Percentiles rank a stretch among this genome's conserved stretches.
Conservation (phyloP, 1,139 yeast genomes). For the Blastobotrys indianensis region DNA sequence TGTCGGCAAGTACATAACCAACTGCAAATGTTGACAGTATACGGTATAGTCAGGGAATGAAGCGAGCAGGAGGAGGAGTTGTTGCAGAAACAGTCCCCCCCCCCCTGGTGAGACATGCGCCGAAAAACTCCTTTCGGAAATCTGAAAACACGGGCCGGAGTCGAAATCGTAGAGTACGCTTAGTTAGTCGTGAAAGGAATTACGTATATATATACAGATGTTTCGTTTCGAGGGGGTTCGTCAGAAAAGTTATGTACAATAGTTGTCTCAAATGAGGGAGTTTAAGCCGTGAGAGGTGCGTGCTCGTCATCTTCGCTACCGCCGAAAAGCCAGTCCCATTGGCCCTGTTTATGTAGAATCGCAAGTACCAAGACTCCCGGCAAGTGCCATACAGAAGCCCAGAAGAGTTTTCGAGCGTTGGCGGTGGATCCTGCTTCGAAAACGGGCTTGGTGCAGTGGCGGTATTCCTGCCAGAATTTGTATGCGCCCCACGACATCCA, state of each 20-base stretch:
- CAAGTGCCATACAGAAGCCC: constrained; percentile 93
- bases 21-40: too few relatives aligned
- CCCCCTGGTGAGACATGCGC: neutral
- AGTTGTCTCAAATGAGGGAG: neutral
- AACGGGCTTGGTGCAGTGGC: constrained; percentile 21
- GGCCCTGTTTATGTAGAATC: constrained; percentile 90
- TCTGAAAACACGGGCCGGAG: neutral
- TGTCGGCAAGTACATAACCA: constrained; percentile 8
- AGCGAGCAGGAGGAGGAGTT: too few relatives aligned
- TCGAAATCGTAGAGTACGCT: too few relatives aligned
- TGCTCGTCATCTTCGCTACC: constrained; percentile 14
- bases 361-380: constrained; percentile 88
- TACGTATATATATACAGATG: too few relatives aligned
- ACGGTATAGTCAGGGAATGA: too few relatives aligned
- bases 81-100: too few relatives aligned
- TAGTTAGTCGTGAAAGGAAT: neutral
- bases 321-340: constrained; percentile 70
- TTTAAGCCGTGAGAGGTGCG: neutral
- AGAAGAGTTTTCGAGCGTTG: constrained; percentile 72
- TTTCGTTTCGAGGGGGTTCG: too few relatives aligned
- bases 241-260: neutral
- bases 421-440: constrained; percentile 23
- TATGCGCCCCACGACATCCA: constrained; percentile 82
- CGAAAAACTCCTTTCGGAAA: neutral
- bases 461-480: constrained; percentile 59